phyloP scores from a whole-genome alignment of 1,284 basidiomycete species.

The Porogramme epimiltina region DNA sequence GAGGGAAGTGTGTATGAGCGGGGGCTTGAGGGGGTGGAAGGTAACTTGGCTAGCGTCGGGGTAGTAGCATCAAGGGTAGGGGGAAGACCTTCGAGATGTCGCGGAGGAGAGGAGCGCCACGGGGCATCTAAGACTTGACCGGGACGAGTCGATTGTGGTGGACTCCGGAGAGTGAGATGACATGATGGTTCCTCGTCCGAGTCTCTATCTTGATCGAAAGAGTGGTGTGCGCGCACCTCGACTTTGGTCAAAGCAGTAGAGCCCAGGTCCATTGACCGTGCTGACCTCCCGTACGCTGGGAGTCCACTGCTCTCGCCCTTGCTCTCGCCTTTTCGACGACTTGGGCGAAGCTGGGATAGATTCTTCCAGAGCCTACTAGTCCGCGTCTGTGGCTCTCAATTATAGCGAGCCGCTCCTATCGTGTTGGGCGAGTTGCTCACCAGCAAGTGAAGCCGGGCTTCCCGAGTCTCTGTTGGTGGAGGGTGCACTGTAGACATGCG shows the following conservation, averaged over 20 bases:
- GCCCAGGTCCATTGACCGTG: constrained; percentile 26
- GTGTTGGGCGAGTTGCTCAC: too few species aligned
- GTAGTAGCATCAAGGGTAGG: background rate
- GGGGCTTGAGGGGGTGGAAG: background rate
- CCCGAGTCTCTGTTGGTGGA: too few species aligned
- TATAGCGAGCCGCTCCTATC: too few species aligned
- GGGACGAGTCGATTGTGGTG: constrained; percentile 59
- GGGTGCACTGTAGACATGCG: too few species aligned
- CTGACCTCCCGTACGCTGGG: constrained; percentile 16
- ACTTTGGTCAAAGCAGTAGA: constrained; percentile 19
- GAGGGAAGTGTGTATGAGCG: background rate
- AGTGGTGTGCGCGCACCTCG: constrained; percentile 19
- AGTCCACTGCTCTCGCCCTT: background rate
- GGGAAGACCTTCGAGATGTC: constrained; percentile 36
- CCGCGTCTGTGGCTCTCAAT: constrained; percentile 10
- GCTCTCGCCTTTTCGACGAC: constrained; percentile 20
- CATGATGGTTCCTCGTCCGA: constrained; percentile 17
- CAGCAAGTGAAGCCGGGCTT: too few species aligned
- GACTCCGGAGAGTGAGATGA: constrained; percentile 9
- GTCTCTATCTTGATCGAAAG: constrained; percentile 18
- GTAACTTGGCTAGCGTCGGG: background rate
- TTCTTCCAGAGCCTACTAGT: constrained; percentile 30
- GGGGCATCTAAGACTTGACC: constrained; percentile 75
- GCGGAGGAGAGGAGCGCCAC: constrained; percentile 35
- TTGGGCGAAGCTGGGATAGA: constrained; percentile 22